Conservation (phyloP, 2,329 filamentous ascomycete genomes). For the Fusarium tricinctum region DNA sequence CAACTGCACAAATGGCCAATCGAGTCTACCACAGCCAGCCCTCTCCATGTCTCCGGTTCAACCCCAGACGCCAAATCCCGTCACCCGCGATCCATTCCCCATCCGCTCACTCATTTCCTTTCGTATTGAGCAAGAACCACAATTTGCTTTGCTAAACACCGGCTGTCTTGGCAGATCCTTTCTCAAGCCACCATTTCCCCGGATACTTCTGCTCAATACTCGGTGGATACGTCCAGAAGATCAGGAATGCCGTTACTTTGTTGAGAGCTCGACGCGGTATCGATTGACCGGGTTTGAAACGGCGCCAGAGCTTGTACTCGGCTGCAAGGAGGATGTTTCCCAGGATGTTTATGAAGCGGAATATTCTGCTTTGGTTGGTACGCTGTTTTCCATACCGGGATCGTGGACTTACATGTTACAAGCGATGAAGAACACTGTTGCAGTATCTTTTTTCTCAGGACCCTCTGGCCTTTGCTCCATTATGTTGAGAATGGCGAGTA, state of each 20-base stretch:
- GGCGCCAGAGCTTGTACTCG: conserved; percentile 58
- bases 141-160: conserved; percentile 2
- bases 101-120: conserved; percentile 2
- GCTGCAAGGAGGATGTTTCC: conserved; percentile 56
- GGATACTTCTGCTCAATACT: conserved; percentile 57
- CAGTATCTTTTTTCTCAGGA: conserved; percentile 44
- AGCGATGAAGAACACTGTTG: conserved; percentile 53
- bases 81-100: conserved; percentile 30
- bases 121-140: not conserved
- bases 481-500: conserved; percentile 46
- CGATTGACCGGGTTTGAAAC: conserved; percentile 51
- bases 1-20: not conserved
- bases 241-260: conserved; percentile 50
- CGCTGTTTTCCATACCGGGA: fast-evolving
- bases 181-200: conserved; percentile 48
- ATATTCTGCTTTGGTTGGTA: conserved; percentile 49
- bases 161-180: not conserved
- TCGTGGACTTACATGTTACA: conserved; percentile 56
- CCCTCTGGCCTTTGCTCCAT: conserved; percentile 12
- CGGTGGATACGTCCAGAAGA: conserved; percentile 61
- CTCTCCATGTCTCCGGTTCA: conserved; percentile 45
- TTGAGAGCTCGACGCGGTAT: conserved; percentile 46
- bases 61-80: conserved; percentile 37
- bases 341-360: conserved; percentile 56
- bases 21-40: not conserved